Percentiles rank a stretch among this genome's conserved stretches.
phyloP scores from a whole-genome alignment of 2,329 filamentous ascomycete species.

The Lecanoromycetidae sp. region DNA sequence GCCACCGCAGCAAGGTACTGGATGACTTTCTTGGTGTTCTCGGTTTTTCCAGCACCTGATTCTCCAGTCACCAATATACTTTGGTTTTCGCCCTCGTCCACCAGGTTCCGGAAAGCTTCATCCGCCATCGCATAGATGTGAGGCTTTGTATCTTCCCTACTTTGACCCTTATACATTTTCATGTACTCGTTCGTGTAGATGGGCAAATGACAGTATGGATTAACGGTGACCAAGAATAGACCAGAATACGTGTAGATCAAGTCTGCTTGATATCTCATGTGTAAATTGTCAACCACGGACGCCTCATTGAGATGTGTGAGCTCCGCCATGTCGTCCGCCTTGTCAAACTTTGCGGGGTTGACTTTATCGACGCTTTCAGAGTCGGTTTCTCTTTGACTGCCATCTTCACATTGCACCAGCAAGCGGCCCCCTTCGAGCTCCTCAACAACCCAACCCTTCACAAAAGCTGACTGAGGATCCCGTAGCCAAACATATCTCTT shows the following conservation, averaged over 20 bases:
- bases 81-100: conserved; percentile 91
- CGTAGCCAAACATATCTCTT: conserved; percentile 97
- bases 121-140: conserved; percentile 98
- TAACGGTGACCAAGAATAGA: conserved; percentile 90
- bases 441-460: conserved; percentile 83
- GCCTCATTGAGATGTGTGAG: conserved; percentile 95
- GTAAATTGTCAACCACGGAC: conserved; percentile 92
- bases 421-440: conserved; percentile 59
- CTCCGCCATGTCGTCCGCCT: conserved; percentile 98
- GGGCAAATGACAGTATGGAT: conserved; percentile 86
- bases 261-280: conserved; percentile 89
- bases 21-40: conserved; percentile 99
- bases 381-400: conserved; percentile 76
- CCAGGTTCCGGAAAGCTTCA: conserved; percentile 86
- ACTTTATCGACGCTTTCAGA: conserved; percentile 90
- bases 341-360: conserved; percentile 98
- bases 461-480: conserved; percentile 74
- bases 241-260: conserved; percentile 97
- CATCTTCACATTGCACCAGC: conserved; percentile 86
- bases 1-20: conserved; percentile 95
- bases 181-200: conserved; percentile 96
- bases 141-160: conserved; percentile 84
- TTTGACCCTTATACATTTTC: conserved; percentile 93
- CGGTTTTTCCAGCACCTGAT: conserved; percentile 94
- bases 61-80: conserved; percentile 97